A percentile compares a stretch with the other conserved stretches of the same genome.
phyloP scores from a whole-genome alignment of 2,329 filamentous ascomycete species.

The Pseudopyrenochaeta lycopersici region DNA sequence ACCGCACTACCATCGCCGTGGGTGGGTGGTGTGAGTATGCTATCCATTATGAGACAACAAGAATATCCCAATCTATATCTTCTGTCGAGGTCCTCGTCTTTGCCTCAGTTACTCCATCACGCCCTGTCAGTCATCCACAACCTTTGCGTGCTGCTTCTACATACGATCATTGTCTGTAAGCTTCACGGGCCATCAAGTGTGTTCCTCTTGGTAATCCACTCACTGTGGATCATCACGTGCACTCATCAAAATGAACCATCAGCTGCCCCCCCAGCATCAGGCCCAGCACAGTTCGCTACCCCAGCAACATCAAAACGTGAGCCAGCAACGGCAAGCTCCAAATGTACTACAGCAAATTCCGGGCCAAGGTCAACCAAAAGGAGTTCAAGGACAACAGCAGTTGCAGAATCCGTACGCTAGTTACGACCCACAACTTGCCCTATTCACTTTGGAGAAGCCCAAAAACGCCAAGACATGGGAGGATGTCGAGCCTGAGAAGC shows the following conservation, averaged over 20 bases:
- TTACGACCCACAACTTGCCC: conserved; percentile 31
- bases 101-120: conserved; percentile 16
- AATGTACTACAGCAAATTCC: conserved; percentile 16
- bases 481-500: conserved; percentile 31
- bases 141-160: not conserved
- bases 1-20: conserved; percentile 16
- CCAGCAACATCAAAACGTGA: conserved; percentile 24
- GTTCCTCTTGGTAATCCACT: not conserved
- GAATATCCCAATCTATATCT: conserved; percentile 18
- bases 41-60: conserved; percentile 11
- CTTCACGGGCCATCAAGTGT: not conserved
- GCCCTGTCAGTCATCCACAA: conserved; percentile 10
- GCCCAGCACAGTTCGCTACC: conserved; percentile 8
- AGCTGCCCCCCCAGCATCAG: conserved; percentile 21
- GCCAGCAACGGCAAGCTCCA: conserved; percentile 26
- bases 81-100: conserved; percentile 17
- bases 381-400: conserved; percentile 13
- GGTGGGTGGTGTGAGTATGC: conserved; percentile 8
- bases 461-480: conserved; percentile 33
- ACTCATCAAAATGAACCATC: conserved; percentile 15
- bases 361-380: conserved; percentile 16
- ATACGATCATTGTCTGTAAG: no score
- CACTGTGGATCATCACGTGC: not conserved
- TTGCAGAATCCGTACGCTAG: conserved; percentile 10
- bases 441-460: conserved; percentile 38